Conservation (phyloP, 2,329 filamentous ascomycete genomes). For the Elsinoe australis region DNA sequence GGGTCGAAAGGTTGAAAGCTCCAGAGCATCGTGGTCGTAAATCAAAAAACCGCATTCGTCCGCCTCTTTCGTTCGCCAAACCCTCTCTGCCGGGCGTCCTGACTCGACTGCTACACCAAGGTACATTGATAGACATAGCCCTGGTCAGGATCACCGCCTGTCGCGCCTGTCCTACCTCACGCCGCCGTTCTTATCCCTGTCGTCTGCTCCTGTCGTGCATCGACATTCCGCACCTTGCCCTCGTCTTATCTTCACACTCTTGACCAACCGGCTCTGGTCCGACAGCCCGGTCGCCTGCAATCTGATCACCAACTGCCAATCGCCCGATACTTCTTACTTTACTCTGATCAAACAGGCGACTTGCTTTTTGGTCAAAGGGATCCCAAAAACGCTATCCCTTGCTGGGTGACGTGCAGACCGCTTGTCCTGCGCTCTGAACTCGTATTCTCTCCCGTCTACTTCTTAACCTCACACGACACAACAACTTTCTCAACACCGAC, state of each 20-base stretch:
- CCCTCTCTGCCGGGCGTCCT: neutral
- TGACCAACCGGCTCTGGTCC: neutral
- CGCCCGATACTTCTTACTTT: neutral
- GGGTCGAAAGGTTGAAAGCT: neutral
- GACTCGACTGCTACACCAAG: neutral
- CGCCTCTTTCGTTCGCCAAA: neutral
- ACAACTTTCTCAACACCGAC: neutral
- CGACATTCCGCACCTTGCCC: neutral
- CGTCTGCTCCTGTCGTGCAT: neutral
- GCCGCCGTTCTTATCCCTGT: conserved; percentile 11
- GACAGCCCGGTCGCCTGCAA: neutral
- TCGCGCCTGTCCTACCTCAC: neutral
- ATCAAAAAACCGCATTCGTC: neutral
- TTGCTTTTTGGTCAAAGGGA: conserved; percentile 8
- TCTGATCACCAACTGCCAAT: conserved; percentile 9
- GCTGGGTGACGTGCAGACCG: conserved; percentile 13
- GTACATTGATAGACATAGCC: neutral
- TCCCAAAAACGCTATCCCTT: conserved; percentile 13
- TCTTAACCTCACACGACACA: conserved; percentile 15
- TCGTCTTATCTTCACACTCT: neutral
- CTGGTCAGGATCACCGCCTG: neutral
- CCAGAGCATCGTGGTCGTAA: neutral
- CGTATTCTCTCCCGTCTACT: neutral
- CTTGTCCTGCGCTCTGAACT: neutral
- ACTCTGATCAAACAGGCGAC: neutral